Evolutionary conservation across 179 eudicot species (phyloP), one percentile per base, ranked within the genome.

Genomic region (Heliamphora pulchella): DNA sequence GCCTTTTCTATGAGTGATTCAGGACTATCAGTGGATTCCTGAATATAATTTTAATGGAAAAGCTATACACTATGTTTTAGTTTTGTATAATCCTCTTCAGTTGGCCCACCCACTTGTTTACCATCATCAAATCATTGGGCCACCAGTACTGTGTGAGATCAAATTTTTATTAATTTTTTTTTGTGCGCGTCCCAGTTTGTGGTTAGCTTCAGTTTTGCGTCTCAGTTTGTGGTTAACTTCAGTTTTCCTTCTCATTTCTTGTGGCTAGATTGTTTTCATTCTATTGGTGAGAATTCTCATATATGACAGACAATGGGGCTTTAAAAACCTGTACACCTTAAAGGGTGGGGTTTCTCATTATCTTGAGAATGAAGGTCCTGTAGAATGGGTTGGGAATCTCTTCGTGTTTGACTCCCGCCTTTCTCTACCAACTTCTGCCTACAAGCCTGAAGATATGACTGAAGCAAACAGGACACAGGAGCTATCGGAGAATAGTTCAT

Each of bases 381-480:
- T 77, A 62, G 86, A 89, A 75, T 96, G 99, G 99, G 81, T 86
- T 75, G 99, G 99, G 75, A 94, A 96, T 84, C 89, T 96, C 51
- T 96, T 94, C 77, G 98, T 96, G 58, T 96, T 96, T 80, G 99
- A 96, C 80, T 85, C 93, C 55, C 98, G 99, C 70, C 96, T 94
- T 8, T 92, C 99, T 79, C 89, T 96, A 65, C 98, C 98, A 72
- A 97, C 98, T 71, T 86, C 98, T 50, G 82, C 88, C 74, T 91
- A 88, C 82, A 91, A 90, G 54, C 85, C 90, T 54, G 91, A 90
- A 50, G 78, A 82, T 67, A 54, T 22, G 65, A 67, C 81, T 58
- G 82, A 87, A 81, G 81, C 88, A 81, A 84, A 77, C 58, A 55
- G 71, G 47, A 79, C 48, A 77, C 87, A 68, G 69, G 80, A 80